Percentiles rank a stretch among this genome's conserved stretches.
Evolutionary conservation across 352 stramenopile genomes (phyloP).

Genomic region (Phytophthora hibernalis): DNA sequence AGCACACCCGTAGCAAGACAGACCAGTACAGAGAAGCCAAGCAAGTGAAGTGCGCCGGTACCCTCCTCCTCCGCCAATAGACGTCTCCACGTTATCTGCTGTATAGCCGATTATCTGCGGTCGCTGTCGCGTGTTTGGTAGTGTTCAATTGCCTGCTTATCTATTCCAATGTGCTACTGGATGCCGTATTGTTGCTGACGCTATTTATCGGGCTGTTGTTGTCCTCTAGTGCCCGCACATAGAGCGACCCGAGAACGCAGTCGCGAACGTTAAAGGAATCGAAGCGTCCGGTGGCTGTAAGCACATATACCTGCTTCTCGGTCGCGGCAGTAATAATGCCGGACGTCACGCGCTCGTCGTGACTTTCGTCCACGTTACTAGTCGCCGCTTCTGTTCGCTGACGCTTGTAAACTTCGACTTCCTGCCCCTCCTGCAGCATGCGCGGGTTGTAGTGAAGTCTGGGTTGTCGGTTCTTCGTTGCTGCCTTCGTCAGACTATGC

Average conservation of each 20-base stretch:
- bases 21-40: conserved; percentile 15
- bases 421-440: conserved; percentile 68
- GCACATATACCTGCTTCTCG: conserved; percentile 52
- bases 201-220: conserved; percentile 23
- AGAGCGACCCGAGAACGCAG: conserved; percentile 48
- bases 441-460: conserved; percentile 54
- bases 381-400: conserved; percentile 5
- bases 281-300: conserved; percentile 45
- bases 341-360: conserved; percentile 36
- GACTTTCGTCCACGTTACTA: conserved; percentile 11
- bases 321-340: conserved; percentile 65
- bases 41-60: conserved; percentile 15
- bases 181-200: conserved; percentile 11
- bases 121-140: conserved; percentile 16
- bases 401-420: conserved; percentile 51
- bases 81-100: conserved; percentile 28
- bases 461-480: conserved; percentile 13
- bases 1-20: conserved; percentile 15
- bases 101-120: conserved; percentile 18
- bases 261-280: conserved; percentile 52
- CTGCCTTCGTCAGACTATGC: neutral
- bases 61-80: conserved; percentile 18
- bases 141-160: conserved; percentile 26
- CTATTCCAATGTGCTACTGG: conserved; percentile 25
- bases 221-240: conserved; percentile 28